These are phyloP conservation scores for Chrysosporium keratinophilum DNA, from an alignment of 2,329 filamentous ascomycete species.

Conservation along the genomic window DNA sequence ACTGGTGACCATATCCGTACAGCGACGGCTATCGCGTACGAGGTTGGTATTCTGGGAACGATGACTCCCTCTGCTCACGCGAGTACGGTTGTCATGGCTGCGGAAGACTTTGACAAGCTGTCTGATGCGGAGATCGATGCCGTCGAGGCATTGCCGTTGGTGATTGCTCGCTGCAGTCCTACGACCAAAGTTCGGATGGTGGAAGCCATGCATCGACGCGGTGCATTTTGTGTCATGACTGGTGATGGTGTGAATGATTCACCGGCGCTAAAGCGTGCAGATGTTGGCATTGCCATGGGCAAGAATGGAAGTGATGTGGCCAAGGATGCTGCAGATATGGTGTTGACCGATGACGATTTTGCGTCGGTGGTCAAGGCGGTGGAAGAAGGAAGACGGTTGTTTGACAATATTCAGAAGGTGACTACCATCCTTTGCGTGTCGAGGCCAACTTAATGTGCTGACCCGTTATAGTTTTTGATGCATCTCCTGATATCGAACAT, in stretches of 20 bases:
- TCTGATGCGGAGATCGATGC: conserved; percentile 57
- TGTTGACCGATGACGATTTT: conserved; percentile 58
- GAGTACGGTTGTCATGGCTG: conserved; percentile 55
- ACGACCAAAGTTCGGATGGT: conserved; percentile 70
- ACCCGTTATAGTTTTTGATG: conserved; percentile 53
- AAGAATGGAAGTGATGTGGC: conserved; percentile 65
- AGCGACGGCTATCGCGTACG: conserved; percentile 61
- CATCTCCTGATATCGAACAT: conserved; percentile 72
- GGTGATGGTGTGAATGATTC: conserved; percentile 73
- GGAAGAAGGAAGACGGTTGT: conserved; percentile 65
- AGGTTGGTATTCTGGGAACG: conserved; percentile 57
- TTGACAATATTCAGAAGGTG: conserved; percentile 63
- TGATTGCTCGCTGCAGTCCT: conserved; percentile 43
- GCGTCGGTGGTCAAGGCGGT: conserved; percentile 72
- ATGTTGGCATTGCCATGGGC: conserved; percentile 77
- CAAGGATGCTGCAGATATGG: conserved; percentile 53
- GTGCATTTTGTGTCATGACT: conserved; percentile 66
- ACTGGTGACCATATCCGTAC: conserved; percentile 68
- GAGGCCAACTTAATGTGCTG: conserved; percentile 2
- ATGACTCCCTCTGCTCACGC: conserved; percentile 45
- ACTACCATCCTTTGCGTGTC: not conserved
- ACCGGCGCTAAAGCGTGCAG: conserved; percentile 60
- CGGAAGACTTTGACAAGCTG: conserved; percentile 63
- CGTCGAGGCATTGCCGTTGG: conserved; percentile 41
- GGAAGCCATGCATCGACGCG: conserved; percentile 42